phyloP scores from a whole-genome alignment of 805 yeast genomes.

The Peterozyma xylosa region DNA sequence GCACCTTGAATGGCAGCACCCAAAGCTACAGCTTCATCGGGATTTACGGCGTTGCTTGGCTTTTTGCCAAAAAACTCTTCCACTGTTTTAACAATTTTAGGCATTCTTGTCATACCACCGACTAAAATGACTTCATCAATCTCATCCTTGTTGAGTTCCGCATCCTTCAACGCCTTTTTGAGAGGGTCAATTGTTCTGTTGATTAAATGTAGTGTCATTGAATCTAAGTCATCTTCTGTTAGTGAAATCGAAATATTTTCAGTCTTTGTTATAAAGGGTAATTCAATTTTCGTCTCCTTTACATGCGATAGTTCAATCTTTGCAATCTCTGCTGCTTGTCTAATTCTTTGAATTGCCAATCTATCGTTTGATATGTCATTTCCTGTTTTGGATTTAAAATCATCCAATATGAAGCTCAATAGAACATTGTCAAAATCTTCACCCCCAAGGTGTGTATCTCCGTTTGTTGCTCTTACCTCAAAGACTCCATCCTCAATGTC shows the following conservation, averaged over 20 bases:
- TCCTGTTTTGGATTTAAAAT: slow-evolving; percentile 70
- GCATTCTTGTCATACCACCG: slow-evolving; percentile 93
- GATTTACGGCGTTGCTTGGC: slow-evolving; percentile 90
- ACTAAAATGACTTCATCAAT: slow-evolving; percentile 77
- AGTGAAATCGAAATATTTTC: slow-evolving; percentile 35
- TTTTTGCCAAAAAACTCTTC: slow-evolving; percentile 70
- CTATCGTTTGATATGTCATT: slow-evolving; percentile 58
- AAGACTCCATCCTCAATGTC: slow-evolving; percentile 97
- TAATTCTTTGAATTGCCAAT: slow-evolving; percentile 77
- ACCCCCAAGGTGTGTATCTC: slow-evolving; percentile 89
- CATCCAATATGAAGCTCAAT: slow-evolving; percentile 71
- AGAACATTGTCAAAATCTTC: slow-evolving; percentile 83
- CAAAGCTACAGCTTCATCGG: slow-evolving; percentile 89
- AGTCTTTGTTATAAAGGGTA: slow-evolving; percentile 64
- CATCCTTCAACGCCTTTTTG: slow-evolving; percentile 78
- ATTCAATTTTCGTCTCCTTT: slow-evolving; percentile 63
- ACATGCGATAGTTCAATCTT: slow-evolving; percentile 79
- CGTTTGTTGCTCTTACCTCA: slow-evolving; percentile 93
- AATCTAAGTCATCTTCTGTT: slow-evolving; percentile 45
- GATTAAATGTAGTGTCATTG: slow-evolving; percentile 47
- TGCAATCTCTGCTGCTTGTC: slow-evolving; percentile 87
- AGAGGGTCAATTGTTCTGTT: slow-evolving; percentile 71
- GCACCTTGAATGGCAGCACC: slow-evolving; percentile 99
- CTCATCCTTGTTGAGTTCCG: slow-evolving; percentile 56
- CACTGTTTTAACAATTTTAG: slow-evolving; percentile 75